Evolutionary conservation across 2,329 filamentous ascomycete species (phyloP).

Genomic region (Fusarium bactridioides): DNA sequence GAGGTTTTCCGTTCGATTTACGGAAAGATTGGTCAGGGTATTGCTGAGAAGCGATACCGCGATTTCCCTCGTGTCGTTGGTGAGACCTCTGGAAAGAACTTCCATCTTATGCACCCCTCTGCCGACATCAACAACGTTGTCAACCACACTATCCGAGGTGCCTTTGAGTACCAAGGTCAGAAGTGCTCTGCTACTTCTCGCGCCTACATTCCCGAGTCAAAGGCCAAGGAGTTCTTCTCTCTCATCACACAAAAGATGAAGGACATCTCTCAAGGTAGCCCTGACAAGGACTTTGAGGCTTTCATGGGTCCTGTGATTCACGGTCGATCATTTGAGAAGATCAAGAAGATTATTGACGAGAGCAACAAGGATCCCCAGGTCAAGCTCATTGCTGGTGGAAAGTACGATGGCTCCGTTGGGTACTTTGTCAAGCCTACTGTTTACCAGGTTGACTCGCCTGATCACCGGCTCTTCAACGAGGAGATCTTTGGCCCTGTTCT

Average conservation of each 20-base stretch:
- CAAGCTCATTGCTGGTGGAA: slow-evolving; percentile 76
- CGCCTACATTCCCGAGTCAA: slow-evolving; percentile 78
- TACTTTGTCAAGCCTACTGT: slow-evolving; percentile 87
- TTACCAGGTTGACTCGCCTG: slow-evolving; percentile 75
- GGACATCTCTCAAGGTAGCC: slow-evolving; percentile 74
- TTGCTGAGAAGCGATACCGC: slow-evolving; percentile 81
- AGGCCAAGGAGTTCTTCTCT: slow-evolving; percentile 75
- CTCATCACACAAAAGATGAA: slow-evolving; percentile 71
- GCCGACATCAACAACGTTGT: slow-evolving; percentile 82
- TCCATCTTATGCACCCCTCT: slow-evolving; percentile 80
- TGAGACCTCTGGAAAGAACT: slow-evolving; percentile 94
- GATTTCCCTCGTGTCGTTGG: slow-evolving; percentile 89
- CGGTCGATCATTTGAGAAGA: slow-evolving; percentile 79
- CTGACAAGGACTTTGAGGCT: slow-evolving; percentile 70
- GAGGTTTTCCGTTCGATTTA: slow-evolving; percentile 89
- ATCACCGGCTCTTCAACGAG: slow-evolving; percentile 75
- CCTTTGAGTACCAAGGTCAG: slow-evolving; percentile 90
- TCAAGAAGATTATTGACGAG: slow-evolving; percentile 77
- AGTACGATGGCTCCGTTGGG: slow-evolving; percentile 77
- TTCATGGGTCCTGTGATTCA: slow-evolving; percentile 92
- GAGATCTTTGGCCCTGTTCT: slow-evolving; percentile 87
- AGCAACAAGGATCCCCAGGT: slow-evolving; percentile 79
- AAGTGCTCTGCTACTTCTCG: slow-evolving; percentile 89
- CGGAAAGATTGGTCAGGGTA: slow-evolving; percentile 81
- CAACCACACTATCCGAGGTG: slow-evolving; percentile 83